Percentiles rank a stretch among this genome's conserved stretches.
Conservation (phyloP, 2,329 filamentous ascomycete species). For the Paraphaeosphaeria minitans region DNA sequence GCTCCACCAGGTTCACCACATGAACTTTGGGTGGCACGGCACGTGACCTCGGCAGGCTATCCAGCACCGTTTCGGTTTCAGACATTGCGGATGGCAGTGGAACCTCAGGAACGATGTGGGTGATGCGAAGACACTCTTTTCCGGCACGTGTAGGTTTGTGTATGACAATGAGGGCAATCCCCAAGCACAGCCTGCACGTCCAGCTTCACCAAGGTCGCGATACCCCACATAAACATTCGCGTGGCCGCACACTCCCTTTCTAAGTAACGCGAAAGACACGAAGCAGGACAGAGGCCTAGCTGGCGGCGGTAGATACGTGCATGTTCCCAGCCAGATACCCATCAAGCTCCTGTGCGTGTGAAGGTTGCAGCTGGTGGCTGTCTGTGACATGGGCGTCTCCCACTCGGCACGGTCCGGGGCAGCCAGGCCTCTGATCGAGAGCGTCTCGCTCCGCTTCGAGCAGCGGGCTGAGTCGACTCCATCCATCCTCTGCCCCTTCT, state of each 20-base stretch:
- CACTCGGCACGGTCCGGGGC: conserved; percentile 11
- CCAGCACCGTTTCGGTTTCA: background rate
- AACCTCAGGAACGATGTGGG: background rate
- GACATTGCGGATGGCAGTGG: background rate
- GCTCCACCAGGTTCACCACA: background rate
- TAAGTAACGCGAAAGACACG: background rate
- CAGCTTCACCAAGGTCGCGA: background rate
- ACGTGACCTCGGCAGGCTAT: background rate
- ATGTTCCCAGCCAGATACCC: conserved; percentile 6
- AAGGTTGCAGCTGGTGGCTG: conserved; percentile 15
- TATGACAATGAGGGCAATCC: background rate
- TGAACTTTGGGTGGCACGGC: background rate
- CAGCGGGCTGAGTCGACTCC: conserved; percentile 16
- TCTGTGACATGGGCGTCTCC: conserved; percentile 22
- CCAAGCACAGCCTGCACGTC: background rate
- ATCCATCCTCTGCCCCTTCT: background rate
- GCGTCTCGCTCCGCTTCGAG: conserved; percentile 2
- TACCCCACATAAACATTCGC: background rate
- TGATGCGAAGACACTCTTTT: background rate
- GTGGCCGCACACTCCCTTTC: background rate
- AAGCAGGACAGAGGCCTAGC: background rate
- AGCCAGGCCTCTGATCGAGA: background rate
- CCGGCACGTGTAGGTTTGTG: background rate
- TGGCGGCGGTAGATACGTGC: background rate
- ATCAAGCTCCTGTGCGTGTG: conserved; percentile 11